Base-by-base conservation (phyloP, 2,329 filamentous ascomycete species). In the Aspergillus udagawae region DNA sequence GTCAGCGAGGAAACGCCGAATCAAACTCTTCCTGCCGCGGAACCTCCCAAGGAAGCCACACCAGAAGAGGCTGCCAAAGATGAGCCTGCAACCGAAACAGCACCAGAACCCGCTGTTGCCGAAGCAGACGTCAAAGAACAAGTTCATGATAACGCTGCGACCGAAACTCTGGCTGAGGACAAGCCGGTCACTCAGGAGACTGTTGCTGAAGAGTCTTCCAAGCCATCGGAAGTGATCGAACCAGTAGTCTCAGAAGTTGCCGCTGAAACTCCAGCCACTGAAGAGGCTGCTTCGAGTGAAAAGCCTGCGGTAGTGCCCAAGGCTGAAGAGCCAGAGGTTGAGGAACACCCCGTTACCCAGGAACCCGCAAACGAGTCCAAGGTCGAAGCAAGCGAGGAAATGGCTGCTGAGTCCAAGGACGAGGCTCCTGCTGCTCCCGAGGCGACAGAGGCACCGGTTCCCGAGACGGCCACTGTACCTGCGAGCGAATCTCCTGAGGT, bases 401-500 rank as follows among this genome's bases (percentile, higher is more conserved):
- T 27, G 10, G 5, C 44, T 25, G 10, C 21, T 7, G 23, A 47
- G 12, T 47, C 23, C 12, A 47, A 47, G 44, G 44, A 27, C 8
- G 44, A 47, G 14, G 44, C 21, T 7, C 21, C n/a, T 47, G 21
- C 23, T 25, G 44, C 10, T 23, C 5, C 44, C 21, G 44, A 47
- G 23, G 23, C 23, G 2, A 21, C 21, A 14, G 44, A 47, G 44
- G 10, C n/a, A 23, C 1, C 20, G 20, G 38, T 41, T 47, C 41
- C 23, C 1, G 50, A 56, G 14, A 38, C 53, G 35, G 35, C 28
- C 9, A 38, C 23, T 17, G 53, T 51, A 48, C 27, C 45, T 27
- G n/a, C 29, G 8, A 41, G n/a, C 21, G 57, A 51, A 28, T 23
- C 48, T 42, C 29, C 25, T 23, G 48, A 56, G 41, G 56, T 60